Base-by-base conservation (phyloP, 2,329 filamentous ascomycete genomes). In the Xylaria sp. region DNA sequence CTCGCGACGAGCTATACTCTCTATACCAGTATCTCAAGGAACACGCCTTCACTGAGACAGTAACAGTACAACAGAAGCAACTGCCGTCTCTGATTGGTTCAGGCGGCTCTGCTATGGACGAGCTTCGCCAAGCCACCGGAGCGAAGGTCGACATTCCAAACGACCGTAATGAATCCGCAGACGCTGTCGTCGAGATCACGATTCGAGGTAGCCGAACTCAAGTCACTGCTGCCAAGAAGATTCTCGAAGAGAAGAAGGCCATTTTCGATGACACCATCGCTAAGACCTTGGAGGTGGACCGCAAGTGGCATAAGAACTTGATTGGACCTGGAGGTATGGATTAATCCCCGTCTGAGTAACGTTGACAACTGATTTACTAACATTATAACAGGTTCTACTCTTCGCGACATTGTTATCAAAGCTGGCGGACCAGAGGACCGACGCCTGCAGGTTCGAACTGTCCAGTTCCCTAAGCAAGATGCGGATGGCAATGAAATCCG, bases 11-110 rank as follows among this genome's bases (percentile, higher is more conserved):
- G 78, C 87, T 99, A 34, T 84, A 93, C 64, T 92, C 88, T 63
- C 81, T 97, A 54, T 82, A 94, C 70, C 91, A 96, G 74, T 99
- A 92, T 75, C 83, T 93, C 51, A 87, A 91, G 74, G 93, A 97
- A 72, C 92, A 92, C 73, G 94, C 91, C 0, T 83, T 89, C 74
- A 88, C 83, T 19, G 90, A 88, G 13, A 88, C 85, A 10, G 86
- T 99, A 11, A 86, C 89, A 10, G 91, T 99, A 39, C 89, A 95
- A 66, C 91, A 94, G 75, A 92, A 87, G 76, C 92, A 97, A 74
- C 81, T 99, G 59, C 92, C 92, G n/a, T 93, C 90, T 16, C 78
- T 99, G 65, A 97, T 99, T 68, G 94, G 94, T 54, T 87, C 92
- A 69, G 90, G 92, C 47, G 94, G 94, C 64, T 86, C 88, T 67